These are phyloP conservation scores for Aureobasidium sp. DNA, from an alignment of 2,329 filamentous ascomycete species.

Conservation along the genomic window DNA sequence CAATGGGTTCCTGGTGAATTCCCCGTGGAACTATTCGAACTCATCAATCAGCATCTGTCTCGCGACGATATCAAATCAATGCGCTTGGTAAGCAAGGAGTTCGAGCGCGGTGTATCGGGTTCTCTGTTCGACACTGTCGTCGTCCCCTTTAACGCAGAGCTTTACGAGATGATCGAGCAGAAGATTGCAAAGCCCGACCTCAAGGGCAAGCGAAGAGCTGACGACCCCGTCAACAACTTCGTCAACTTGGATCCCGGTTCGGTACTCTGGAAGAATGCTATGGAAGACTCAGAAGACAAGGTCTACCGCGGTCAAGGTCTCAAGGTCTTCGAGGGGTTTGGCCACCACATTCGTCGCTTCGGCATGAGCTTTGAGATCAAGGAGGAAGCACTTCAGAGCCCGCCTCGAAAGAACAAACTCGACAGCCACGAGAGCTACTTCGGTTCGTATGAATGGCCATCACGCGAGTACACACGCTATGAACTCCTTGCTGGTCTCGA, in stretches of 20 bases:
- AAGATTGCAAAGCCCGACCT: constrained; percentile 21
- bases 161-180: constrained; percentile 46
- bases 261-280: constrained; percentile 34
- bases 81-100: constrained; percentile 52
- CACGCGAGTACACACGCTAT: constrained; percentile 50
- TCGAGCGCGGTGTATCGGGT: constrained; percentile 49
- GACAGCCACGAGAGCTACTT: constrained; percentile 50
- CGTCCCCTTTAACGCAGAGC: constrained; percentile 55
- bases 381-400: constrained; percentile 39
- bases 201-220: constrained; percentile 27
- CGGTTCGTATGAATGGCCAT: constrained; percentile 58
- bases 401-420: constrained; percentile 49
- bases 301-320: constrained; percentile 50
- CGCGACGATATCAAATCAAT: constrained; percentile 51
- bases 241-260: constrained; percentile 15
- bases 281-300: constrained; percentile 30
- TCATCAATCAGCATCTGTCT: constrained; percentile 47
- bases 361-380: constrained; percentile 62
- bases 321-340: constrained; percentile 53
- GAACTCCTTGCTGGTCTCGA: constrained; percentile 52
- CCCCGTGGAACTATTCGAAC: constrained; percentile 54
- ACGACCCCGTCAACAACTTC: constrained; percentile 15
- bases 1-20: constrained; percentile 26
- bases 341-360: constrained; percentile 51
- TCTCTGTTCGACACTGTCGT: constrained; percentile 55